Base-by-base conservation (phyloP, 192 early-diverging fungal species). In the Entomortierella beljakovae region DNA sequence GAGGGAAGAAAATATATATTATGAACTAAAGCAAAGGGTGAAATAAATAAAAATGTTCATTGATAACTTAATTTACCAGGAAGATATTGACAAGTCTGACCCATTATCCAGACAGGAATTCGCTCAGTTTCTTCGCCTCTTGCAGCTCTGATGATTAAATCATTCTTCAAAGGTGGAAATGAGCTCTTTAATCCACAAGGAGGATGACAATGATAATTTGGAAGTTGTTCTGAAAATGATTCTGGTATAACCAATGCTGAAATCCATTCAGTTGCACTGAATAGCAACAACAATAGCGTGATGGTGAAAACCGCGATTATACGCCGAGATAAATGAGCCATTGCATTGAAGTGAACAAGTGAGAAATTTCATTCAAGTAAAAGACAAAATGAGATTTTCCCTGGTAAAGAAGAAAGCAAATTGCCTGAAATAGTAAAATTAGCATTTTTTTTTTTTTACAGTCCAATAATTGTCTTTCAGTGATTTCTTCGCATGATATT, bases 91-190 rank as follows among this genome's bases (percentile, higher is more conserved):
- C 98, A 97, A 10, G 98, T 97, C 82, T 99, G 98, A 32, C 98
- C 87, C 97, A 98, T 98, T 77, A 97, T 93, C 98, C 98, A 99
- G 16, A 98, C 93, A n/a, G 93, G 93, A 8, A 88, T 87, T n/a
- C 93, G 88, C 73, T 94, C 87, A 42, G 93, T 83, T 65, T 81
- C 54, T 82, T 94, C 88, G 43, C 94, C 98, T 34, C 91, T 87
- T 22, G 94, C 94, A 6, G 92, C 92, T 26, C 95, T 85, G 43
- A 99, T 80, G 49, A 97, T 92, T 37, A 98, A 88, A 72, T 99
- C 94, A 81, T 99, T 98, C 70, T 92, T 89, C 29, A 99, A 86
- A 22, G 77, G 63, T 16, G 97, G 96, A 63, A 99, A 98, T 46
- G 43, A 10, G 23, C 4, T 22, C 35, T 50, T 11, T 32, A 43